Evolutionary conservation across 495 filamentous ascomycete species (phyloP).

Genomic region (Cryomyces minteri): DNA sequence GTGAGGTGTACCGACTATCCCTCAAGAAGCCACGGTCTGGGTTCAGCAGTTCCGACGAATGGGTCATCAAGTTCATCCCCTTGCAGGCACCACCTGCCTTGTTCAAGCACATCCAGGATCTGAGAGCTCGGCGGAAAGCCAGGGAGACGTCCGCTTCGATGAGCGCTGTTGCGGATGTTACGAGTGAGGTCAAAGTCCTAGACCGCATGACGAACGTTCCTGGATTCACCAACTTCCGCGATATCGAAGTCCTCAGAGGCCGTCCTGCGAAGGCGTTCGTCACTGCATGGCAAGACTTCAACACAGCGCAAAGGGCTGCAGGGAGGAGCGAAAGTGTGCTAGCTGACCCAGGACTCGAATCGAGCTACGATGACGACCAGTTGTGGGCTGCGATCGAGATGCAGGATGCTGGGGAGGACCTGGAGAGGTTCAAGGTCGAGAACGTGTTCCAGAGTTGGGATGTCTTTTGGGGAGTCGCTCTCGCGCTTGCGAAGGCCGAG

Average conservation of each 20-base stretch:
- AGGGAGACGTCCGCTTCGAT: constrained; percentile 12
- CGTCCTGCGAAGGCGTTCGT: constrained; percentile 42
- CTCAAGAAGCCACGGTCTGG: constrained; percentile 19
- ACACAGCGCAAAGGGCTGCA: constrained; percentile 33
- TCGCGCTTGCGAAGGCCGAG: constrained; percentile 63
- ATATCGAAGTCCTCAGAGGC: constrained; percentile 54
- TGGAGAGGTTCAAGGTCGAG: constrained; percentile 41
- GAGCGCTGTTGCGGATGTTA: constrained; percentile 34
- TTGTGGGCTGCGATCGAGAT: constrained; percentile 73
- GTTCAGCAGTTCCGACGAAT: constrained; percentile 18
- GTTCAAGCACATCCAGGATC: background rate
- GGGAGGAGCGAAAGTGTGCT: constrained; percentile 39
- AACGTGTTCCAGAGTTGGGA: constrained; percentile 55
- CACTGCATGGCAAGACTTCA: constrained; percentile 42
- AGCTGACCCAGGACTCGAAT: constrained; percentile 42
- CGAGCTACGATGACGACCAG: constrained; percentile 30
- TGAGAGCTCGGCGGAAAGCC: constrained; percentile 1
- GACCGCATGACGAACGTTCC: constrained; percentile 60
- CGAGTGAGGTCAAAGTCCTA: constrained; percentile 53
- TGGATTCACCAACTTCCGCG: constrained; percentile 84
- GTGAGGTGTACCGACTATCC: constrained; percentile 46
- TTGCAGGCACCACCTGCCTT: constrained; percentile 18
- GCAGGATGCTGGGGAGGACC: constrained; percentile 63
- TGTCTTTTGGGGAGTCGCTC: constrained; percentile 64
- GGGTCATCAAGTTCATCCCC: constrained; percentile 24